Base-by-base conservation (phyloP, 2,329 filamentous ascomycete species). In the Fusarium pseudoanthophilum region DNA sequence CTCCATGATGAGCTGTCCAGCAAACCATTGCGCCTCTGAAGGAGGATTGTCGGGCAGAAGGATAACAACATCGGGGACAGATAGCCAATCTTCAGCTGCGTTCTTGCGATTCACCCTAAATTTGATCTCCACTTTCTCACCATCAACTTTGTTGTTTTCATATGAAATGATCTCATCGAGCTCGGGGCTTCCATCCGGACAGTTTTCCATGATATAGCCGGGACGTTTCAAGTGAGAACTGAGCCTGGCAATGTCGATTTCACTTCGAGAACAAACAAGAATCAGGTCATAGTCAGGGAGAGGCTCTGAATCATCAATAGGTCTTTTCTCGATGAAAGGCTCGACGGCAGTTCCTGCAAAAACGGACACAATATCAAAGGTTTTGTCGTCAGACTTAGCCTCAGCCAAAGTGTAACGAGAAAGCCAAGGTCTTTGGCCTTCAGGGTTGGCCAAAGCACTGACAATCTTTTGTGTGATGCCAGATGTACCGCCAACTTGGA, bases 401-500 rank as follows among this genome's bases (percentile, higher is more conserved):
- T 76, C 77, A 24, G 79, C 71, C 26, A 84, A 48, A 0, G 80
- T 80, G 63, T 82, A 82, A 20, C 81, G 78, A 6, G 79, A 75
- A 5, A 86, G 73, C 14, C 78, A 78, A 8, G 82, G 80, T 3
- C 79, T 77, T n/a, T 77, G 75, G 15, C 72, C 72, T 4, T 57
- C 75, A 72, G 16, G 73, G 67, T 2, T 61, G 2, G 67, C 65
- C 13, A 85, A 63, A 9, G 67, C 63, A 11, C 76, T 57, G n/a
- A 85, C 68, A 28, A 82, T 65, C 2, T 76, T 57, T 8, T 67
- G 34, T 0, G 77, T 68, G 9, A 80, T 59, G 3, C 56, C 16
- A 7, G 51, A 30, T 4, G 64, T 68, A 1, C 80, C 81, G 0
- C 83, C 84, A 20, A 84, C 65, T 49, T 85, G 84, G 7, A 87